Percentiles rank a stretch among this genome's conserved stretches.
Conservation (phyloP, 495 filamentous ascomycete genomes). For the Coniosporium apollinis region DNA sequence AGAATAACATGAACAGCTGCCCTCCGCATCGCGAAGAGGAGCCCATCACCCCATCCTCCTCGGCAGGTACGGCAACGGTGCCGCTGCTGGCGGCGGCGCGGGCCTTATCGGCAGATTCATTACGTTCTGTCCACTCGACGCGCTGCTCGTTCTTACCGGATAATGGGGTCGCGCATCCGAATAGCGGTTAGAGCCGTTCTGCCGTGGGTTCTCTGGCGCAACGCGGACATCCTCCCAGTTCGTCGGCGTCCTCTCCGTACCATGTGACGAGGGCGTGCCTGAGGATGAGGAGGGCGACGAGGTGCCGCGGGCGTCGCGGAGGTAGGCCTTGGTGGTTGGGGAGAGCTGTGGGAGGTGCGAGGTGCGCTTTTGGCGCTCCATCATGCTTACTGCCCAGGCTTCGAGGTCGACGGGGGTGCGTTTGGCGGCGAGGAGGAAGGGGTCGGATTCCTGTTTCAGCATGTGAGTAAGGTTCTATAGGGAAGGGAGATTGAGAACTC, state of each 20-base stretch:
- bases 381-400: slow-evolving; percentile 79
- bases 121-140: slow-evolving; percentile 3
- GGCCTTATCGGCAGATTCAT: slow-evolving; percentile 16
- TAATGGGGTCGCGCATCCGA: slow-evolving; percentile 4
- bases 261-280: neutral
- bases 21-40: too few relatives aligned
- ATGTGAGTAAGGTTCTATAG: slow-evolving; percentile 13
- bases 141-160: slow-evolving; percentile 13
- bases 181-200: too few relatives aligned
- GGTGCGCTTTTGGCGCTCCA: slow-evolving; percentile 81
- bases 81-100: slow-evolving; percentile 5
- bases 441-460: slow-evolving; percentile 75
- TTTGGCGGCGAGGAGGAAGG: slow-evolving; percentile 87
- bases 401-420: slow-evolving; percentile 80
- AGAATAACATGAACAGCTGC: too few relatives aligned
- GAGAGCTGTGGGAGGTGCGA: slow-evolving; percentile 52
- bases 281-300: slow-evolving; percentile 1
- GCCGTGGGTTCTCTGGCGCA: slow-evolving; percentile 1
- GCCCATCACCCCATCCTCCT: too few relatives aligned
- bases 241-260: slow-evolving; percentile 3
- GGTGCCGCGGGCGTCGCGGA: slow-evolving; percentile 6
- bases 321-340: slow-evolving; percentile 32
- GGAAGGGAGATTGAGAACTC: too few relatives aligned
- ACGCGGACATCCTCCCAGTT: slow-evolving; percentile 3
- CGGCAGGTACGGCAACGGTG: slow-evolving; percentile 2